These are phyloP conservation scores for Microsporum audouinii DNA, from an alignment of 2,329 filamentous ascomycete genomes.

Conservation along the genomic window DNA sequence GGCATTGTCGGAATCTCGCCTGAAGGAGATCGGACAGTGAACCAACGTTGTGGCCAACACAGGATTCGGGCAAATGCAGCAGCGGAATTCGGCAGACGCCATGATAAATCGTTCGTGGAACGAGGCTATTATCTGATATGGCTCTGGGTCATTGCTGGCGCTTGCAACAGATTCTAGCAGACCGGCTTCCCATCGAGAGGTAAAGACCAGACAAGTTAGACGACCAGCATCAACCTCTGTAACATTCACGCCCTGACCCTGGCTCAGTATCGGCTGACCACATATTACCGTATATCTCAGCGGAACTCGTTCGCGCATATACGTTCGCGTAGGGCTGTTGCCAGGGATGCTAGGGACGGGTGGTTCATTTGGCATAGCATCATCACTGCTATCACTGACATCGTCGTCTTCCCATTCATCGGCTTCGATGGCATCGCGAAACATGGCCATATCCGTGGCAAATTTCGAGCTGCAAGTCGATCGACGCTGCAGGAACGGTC, in stretches of 20 bases:
- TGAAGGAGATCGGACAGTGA: conserved; percentile 16
- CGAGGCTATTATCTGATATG: conserved; percentile 14
- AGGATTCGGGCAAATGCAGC: conserved; percentile 15
- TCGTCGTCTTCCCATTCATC: conserved; percentile 7
- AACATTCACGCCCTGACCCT: neutral
- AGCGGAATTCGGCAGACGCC: conserved; percentile 15
- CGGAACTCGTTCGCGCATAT: conserved; percentile 3
- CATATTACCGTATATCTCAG: conserved; percentile 13
- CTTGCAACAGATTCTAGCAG: neutral
- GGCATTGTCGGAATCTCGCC: conserved; percentile 7
- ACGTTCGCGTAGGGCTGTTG: neutral
- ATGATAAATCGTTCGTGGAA: conserved; percentile 16
- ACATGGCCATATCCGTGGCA: conserved; percentile 4
- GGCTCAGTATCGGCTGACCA: conserved; percentile 15
- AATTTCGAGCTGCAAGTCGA: conserved; percentile 2
- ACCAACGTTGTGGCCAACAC: conserved; percentile 14
- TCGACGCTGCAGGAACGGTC: neutral
- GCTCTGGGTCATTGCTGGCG: conserved; percentile 8
- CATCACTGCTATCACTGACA: conserved; percentile 2
- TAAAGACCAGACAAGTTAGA: conserved; percentile 14
- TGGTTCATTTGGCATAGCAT: neutral
- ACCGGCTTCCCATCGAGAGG: conserved; percentile 14
- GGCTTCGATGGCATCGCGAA: neutral
- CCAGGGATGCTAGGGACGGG: neutral
- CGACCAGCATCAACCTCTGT: conserved; percentile 7